Conservation (phyloP, 257 asterid species). For the Solanum chiquidenum region DNA sequence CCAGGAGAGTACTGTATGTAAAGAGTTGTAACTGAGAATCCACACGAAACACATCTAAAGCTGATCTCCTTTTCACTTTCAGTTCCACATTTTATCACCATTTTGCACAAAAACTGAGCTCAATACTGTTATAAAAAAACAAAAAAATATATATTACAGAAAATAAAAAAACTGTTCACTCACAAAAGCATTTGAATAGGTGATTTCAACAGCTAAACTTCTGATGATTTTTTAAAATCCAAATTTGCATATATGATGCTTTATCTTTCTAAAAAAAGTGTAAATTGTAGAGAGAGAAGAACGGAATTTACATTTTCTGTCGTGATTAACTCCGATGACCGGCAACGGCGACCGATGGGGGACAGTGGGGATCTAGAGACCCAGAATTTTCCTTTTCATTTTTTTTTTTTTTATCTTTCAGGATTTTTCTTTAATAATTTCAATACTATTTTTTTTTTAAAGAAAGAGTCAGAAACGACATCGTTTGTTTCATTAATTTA, state of each 20-base stretch:
- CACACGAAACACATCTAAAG: conserved; percentile 54
- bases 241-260: background rate
- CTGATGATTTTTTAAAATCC: background rate
- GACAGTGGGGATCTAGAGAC: background rate
- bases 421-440: background rate
- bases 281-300: background rate
- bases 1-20: conserved; percentile 87
- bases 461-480: background rate
- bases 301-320: background rate
- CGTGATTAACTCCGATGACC: background rate
- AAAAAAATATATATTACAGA: background rate
- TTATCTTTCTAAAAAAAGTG: background rate
- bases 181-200: background rate
- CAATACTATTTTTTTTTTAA: background rate
- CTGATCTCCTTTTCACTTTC: background rate
- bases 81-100: background rate
- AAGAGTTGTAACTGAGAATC: conserved; percentile 45
- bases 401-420: background rate
- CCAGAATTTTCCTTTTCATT: background rate
- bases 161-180: background rate
- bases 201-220: background rate
- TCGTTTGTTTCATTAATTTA: background rate
- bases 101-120: background rate
- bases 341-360: background rate
- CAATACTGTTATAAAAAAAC: background rate